Conservation (phyloP, 148 eudicot species). For the Spergularia bocconei region DNA sequence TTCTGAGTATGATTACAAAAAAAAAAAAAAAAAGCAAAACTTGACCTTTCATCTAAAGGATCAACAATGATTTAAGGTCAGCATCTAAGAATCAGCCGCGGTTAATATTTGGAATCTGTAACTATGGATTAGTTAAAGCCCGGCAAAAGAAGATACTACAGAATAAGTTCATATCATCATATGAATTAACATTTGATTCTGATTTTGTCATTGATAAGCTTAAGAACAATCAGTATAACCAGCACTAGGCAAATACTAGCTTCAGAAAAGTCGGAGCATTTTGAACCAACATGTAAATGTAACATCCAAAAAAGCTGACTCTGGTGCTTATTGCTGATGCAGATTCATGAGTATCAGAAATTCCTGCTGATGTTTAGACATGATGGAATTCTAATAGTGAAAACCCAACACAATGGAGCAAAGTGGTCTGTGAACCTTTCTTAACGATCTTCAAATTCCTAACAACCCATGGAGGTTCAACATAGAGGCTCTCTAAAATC, state of each 20-base stretch:
- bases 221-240: neutral
- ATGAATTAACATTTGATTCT: too few species aligned
- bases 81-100: too few species aligned
- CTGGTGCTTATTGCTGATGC: neutral
- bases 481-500: too few species aligned
- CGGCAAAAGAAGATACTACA: too few species aligned
- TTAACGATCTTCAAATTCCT: neutral
- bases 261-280: neutral
- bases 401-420: neutral
- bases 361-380: neutral
- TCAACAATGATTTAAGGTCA: too few species aligned
- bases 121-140: too few species aligned
- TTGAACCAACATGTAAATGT: neutral
- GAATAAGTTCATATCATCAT: too few species aligned
- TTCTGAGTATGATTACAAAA: too few species aligned
- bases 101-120: too few species aligned
- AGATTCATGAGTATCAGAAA: neutral
- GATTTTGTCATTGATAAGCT: too few species aligned
- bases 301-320: neutral
- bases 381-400: neutral
- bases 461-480: neutral
- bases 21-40: too few species aligned
- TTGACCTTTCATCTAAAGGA: too few species aligned
- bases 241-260: neutral
- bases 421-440: neutral